Base-by-base conservation (phyloP, 2,329 filamentous ascomycete species). In the Cordyceps fumosorosea region DNA sequence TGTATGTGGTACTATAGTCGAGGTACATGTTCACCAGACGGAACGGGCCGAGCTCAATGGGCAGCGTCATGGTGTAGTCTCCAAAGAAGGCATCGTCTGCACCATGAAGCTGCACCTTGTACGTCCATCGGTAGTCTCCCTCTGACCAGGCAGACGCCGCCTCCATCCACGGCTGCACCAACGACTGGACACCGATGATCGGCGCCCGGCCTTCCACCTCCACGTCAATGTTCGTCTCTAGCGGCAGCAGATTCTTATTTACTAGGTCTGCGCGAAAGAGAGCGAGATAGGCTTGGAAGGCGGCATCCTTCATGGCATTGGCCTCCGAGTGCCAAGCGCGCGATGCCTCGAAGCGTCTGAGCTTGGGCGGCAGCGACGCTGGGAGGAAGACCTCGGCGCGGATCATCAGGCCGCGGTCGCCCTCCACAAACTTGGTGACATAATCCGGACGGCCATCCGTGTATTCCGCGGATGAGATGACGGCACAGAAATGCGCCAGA, bases 401-500 rank as follows among this genome's bases (percentile, higher is more conserved):
- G 24, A 86, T 68, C 5, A 69, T 66, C 0, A 69, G 69, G 0
- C 60, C 64, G 4, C 62, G 64, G 45, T 74, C 18, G 1, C 72
- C 67, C 7, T 71, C 64, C 20, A 74, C 67, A n/a, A 78, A 70
- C 3, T 77, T 71, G 40, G 85, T 78, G 16, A 84, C 77, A 68
- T 92, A 96, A 55, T 89, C 84, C 0, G 93, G 91, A 1, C 82
- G 77, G 20, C 77, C 76, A 66, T 92, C 84, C 7, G 87, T 79
- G 69, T 86, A 90, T 29, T 84, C 81, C 0, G 77, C 77, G 0
- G 76, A 75, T 0, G 83, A 80, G 0, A 92, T 72, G 0, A 81
- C 80, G 0, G 79, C 77, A 72, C 93, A 97, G 67, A 97, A 96
- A 72, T 96, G 91, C 53, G 89, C 80, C 1, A 98, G 80, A 71